Evolutionary conservation across 2,329 filamentous ascomycete genomes (phyloP), one percentile per base, ranked within the genome.

Genomic region (Trichoderma asperellum): DNA sequence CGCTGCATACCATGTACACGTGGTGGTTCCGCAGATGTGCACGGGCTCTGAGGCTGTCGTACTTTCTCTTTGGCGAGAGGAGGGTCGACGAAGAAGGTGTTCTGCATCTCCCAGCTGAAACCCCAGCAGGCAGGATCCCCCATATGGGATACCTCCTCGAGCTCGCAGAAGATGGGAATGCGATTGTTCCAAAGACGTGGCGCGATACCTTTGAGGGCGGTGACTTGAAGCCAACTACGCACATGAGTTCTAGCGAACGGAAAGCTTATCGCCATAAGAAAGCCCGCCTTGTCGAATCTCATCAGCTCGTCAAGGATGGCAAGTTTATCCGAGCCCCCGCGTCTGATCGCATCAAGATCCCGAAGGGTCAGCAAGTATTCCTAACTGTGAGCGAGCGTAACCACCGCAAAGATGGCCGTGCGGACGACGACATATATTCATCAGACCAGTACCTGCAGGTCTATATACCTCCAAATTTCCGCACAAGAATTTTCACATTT

Each of bases 11-110:
- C 67, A 91, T 97, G 84, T 99, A 97, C 78, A 90, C 89, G 8
- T 98, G 95, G 95, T 99, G 96, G 93, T 97, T 99, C 82, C 90
- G 91, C 73, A 89, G 88, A 74, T 97, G 94, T 77, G 96, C 94
- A 14, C 87, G 92, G 62, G 83, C 85, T 52, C 83, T 99, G 64
- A 88, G 95, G 27, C 84, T 99, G 43, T 96, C 93, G 1, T 92
- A 94, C 82, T 99, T 99, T 78, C 87, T 99, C 53, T 98, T 99
- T 76, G 93, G 92, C 16, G 92, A 97, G 74, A 88, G 93, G 70
- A 86, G 86, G 34, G 83, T 88, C 27, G 93, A 97, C 71, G 95
- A 99, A 78, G 93, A 97, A 80, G 92, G 93, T 8, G 84, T 83
- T 29, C 82, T 91, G 58, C 81, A 86, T 49, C 82, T 89, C 32